Evolutionary conservation across 129 eudicot genomes (phyloP).

Genomic region (Pulicaria dysenterica): DNA sequence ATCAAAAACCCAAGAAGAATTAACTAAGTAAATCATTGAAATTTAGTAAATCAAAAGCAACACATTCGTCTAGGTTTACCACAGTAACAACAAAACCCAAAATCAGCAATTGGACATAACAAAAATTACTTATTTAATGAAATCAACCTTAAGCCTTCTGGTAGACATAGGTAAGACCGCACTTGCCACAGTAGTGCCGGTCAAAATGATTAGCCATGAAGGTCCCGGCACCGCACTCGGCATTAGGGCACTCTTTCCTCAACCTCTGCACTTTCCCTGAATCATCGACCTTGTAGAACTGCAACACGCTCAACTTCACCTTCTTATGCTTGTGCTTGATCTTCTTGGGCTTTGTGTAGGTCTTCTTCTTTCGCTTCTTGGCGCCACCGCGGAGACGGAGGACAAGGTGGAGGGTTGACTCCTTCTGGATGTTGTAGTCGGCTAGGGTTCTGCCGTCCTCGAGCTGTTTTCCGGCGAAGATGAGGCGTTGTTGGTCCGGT

Average conservation of each 20-base stretch:
- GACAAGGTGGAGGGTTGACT: slow-evolving; percentile 58
- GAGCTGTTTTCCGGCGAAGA: slow-evolving; percentile 76
- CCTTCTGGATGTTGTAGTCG: slow-evolving; percentile 68
- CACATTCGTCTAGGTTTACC: slow-evolving; percentile 3
- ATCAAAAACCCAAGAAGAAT: not conserved
- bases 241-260: slow-evolving; percentile 53
- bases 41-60: not conserved
- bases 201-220: slow-evolving; percentile 56
- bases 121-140: not conserved
- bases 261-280: slow-evolving; percentile 49
- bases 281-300: slow-evolving; percentile 52
- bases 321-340: slow-evolving; percentile 56
- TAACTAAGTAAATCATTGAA: not conserved
- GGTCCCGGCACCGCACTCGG: slow-evolving; percentile 51
- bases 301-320: slow-evolving; percentile 47
- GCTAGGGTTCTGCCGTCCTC: slow-evolving; percentile 65
- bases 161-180: slow-evolving; percentile 48
- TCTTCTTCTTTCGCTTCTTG: slow-evolving; percentile 56
- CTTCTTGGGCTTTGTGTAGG: slow-evolving; percentile 56
- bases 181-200: slow-evolving; percentile 52
- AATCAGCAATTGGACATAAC: not conserved
- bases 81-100: not conserved
- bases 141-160: slow-evolving; percentile 43
- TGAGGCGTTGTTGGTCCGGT: slow-evolving; percentile 74
- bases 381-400: slow-evolving; percentile 64